Evolutionary conservation across 139 green algal genomes (phyloP), one percentile per base, ranked within the genome.

Genomic region (Closterium sp.): DNA sequence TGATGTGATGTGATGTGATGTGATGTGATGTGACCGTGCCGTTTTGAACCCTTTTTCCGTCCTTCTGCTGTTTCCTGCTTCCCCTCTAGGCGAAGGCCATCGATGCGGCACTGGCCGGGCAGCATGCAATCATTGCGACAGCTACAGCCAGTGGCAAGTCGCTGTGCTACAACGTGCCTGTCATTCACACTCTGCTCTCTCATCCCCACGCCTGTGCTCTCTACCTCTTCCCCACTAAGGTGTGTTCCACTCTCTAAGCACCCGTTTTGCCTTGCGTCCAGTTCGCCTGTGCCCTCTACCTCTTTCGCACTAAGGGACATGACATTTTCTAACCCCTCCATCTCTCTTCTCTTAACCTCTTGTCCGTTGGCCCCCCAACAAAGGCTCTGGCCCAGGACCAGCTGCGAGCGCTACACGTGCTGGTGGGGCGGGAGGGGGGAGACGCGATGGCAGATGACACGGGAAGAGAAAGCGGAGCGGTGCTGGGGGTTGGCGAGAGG

Each of bases 191-290:
- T 35, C 10, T 96, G 55, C 86, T 76, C 55, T 76, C 55, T 3
- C 55, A 76, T 19, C 55, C 55, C 55, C 55, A 25, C 32, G 93
- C 96, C 21, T 97, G 93, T 90, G 96, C 96, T 0, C 91, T 99
- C n/a, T 96, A 97, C 92, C 95, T 99, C 90, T 99, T 99, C 90
- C 98, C 98, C 34, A 99, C 98, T 90, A 99, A 99, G 94, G 97
- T 96, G 25, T 19, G 86, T 31, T 31, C 34, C 55, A 28, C n/a
- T 88, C 84, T 88, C 84, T 88, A 12, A 12, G 16, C 84, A 28
- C 33, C 84, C n/a, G n/a, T n/a, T 12, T 38, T 88, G 12, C 33
- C 84, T 88, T 38, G 12, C 84, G 12, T 38, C 19, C 84, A 33
- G 12, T 88, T 38, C 19, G 33, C 19, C 12, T 88, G 33, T 30